phyloP scores from a whole-genome alignment of 148 eudicot species.

The Amaranthus hypochondriacus region DNA sequence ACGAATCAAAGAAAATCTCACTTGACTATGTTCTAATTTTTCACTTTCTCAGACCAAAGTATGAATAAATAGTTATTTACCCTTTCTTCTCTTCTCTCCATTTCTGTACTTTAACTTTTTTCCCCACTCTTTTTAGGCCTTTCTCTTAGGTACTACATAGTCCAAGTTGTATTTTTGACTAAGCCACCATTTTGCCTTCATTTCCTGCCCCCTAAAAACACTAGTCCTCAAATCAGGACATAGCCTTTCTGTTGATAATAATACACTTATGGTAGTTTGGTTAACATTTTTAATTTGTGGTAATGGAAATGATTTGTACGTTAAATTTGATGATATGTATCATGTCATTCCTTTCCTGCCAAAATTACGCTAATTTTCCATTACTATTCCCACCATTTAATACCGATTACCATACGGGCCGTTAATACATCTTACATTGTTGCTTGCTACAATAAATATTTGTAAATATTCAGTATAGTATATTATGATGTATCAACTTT shows the following conservation, averaged over 20 bases:
- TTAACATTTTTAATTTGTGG: neutral
- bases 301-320: neutral
- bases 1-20: too few species aligned
- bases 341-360: neutral
- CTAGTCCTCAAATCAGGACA: conserved; percentile 29
- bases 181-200: conserved; percentile 25
- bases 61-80: conserved; percentile 6
- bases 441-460: too few species aligned
- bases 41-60: conserved; percentile 15
- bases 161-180: conserved; percentile 51
- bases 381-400: too few species aligned
- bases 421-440: too few species aligned
- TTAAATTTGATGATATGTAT: neutral
- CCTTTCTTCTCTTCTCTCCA: neutral
- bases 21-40: too few species aligned
- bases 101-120: conserved; percentile 7
- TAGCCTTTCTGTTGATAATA: conserved; percentile 13
- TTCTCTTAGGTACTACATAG: conserved; percentile 15
- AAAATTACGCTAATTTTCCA: neutral
- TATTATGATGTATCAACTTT: too few species aligned
- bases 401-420: too few species aligned
- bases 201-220: conserved; percentile 19
- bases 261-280: neutral
- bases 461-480: too few species aligned
- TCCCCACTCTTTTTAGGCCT: neutral